Conservation (phyloP, 2,329 filamentous ascomycete genomes). For the Hortaea sp. region DNA sequence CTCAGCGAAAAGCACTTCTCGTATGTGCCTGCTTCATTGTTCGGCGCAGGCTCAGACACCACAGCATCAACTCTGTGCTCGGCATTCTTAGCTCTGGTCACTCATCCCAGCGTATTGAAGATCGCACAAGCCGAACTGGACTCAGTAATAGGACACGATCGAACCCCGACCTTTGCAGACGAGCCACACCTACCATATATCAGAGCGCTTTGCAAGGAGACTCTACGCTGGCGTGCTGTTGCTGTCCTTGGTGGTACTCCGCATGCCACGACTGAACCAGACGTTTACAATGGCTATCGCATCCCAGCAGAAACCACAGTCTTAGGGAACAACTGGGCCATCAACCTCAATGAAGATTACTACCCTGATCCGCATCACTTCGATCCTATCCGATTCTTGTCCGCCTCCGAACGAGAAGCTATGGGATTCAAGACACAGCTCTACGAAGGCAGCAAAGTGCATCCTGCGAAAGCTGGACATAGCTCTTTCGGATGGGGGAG, state of each 20-base stretch:
- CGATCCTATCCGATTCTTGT: constrained; percentile 35
- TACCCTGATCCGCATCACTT: constrained; percentile 27
- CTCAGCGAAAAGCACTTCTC: constrained; percentile 34
- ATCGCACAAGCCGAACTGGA: constrained; percentile 32
- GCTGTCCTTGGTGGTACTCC: constrained; percentile 24
- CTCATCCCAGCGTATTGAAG: constrained; percentile 33
- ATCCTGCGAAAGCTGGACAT: constrained; percentile 30
- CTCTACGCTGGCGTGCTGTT: constrained; percentile 25
- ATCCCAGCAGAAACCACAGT: constrained; percentile 32
- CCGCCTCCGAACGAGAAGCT: constrained; percentile 20
- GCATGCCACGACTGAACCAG: constrained; percentile 24
- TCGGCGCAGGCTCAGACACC: constrained; percentile 43
- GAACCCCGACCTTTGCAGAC: constrained; percentile 31
- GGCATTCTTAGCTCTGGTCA: constrained; percentile 39
- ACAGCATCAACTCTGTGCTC: constrained; percentile 39
- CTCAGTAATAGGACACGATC: constrained; percentile 25
- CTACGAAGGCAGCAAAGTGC: constrained; percentile 15
- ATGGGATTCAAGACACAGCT: constrained; percentile 8
- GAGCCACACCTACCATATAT: constrained; percentile 20
- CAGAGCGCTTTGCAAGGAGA: constrained; percentile 25
- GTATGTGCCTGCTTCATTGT: constrained; percentile 35
- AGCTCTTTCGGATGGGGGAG: constrained; percentile 40
- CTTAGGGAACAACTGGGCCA: constrained; percentile 32
- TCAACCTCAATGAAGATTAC: constrained; percentile 25
- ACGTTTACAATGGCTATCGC: constrained; percentile 27